These are phyloP conservation scores for Calvatia gigantea DNA, from an alignment of 768 basidiomycete species.

Conservation along the genomic window DNA sequence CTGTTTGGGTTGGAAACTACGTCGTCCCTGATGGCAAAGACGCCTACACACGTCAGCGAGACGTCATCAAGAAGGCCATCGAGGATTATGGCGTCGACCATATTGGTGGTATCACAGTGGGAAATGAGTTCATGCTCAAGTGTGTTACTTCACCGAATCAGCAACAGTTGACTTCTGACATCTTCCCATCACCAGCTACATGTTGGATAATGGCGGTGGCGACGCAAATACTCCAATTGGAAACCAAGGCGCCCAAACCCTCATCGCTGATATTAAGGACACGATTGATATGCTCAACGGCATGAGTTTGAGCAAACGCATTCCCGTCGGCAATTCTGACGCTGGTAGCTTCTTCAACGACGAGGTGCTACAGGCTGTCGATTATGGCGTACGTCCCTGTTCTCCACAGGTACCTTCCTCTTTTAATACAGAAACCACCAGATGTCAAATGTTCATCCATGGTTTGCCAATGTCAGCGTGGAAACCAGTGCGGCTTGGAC, in stretches of 20 bases:
- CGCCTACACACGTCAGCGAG: conserved; percentile 73
- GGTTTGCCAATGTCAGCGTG: conserved; percentile 83
- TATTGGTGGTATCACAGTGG: conserved; percentile 82
- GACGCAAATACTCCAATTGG: conserved; percentile 59
- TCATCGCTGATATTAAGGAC: conserved; percentile 65
- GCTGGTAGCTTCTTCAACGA: conserved; percentile 85
- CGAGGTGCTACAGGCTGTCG: conserved; percentile 54
- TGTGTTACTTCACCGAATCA: conserved; percentile 26
- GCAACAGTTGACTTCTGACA: background rate
- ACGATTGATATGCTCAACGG: conserved; percentile 51
- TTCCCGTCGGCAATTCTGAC: conserved; percentile 78
- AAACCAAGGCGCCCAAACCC: conserved; percentile 56
- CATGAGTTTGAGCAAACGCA: conserved; percentile 52
- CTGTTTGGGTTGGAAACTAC: conserved; percentile 75
- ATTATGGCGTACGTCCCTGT: conserved; percentile 60
- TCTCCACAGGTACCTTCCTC: background rate
- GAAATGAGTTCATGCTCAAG: conserved; percentile 90
- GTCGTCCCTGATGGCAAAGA: conserved; percentile 55
- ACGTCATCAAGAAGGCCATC: conserved; percentile 62
- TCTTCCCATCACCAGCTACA: conserved; percentile 40
- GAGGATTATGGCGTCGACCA: conserved; percentile 73
- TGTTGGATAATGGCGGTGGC: conserved; percentile 44
- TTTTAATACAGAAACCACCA: conserved; percentile 18
- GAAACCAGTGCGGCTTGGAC: conserved; percentile 79
- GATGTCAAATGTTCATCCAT: conserved; percentile 92